These are phyloP conservation scores for Boletus mariae DNA, from an alignment of 1,284 basidiomycete genomes.

Conservation along the genomic window DNA sequence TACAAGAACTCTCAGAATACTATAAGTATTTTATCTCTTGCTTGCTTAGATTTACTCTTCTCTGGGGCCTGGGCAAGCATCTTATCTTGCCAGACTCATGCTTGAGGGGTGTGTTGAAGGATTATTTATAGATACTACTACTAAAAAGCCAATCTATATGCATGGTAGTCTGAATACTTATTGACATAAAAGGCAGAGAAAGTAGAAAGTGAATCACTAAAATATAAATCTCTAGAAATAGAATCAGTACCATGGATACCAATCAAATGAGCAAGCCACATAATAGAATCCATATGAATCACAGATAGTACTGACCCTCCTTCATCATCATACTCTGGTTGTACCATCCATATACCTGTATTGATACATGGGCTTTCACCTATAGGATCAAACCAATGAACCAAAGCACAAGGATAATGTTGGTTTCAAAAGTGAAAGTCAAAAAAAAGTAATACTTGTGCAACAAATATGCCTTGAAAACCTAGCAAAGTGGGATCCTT, in stretches of 20 bases:
- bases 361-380: neutral
- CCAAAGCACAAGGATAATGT: neutral
- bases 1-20: too few relatives aligned
- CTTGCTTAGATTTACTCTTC: too few relatives aligned
- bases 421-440: neutral
- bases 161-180: neutral
- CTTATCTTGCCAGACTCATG: too few relatives aligned
- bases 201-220: neutral
- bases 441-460: neutral
- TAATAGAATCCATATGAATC: neutral
- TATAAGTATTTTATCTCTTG: too few relatives aligned
- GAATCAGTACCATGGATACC: neutral
- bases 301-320: neutral
- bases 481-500: neutral
- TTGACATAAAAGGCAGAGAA: neutral
- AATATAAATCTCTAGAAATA: neutral
- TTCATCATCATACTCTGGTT: neutral
- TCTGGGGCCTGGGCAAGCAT: too few relatives aligned
- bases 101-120: too few relatives aligned
- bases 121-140: too few relatives aligned
- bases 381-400: neutral
- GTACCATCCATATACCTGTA: neutral
- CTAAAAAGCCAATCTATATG: neutral
- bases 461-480: neutral
- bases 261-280: neutral